Conservation (phyloP, 2,329 filamentous ascomycete genomes). For the Aspergillus oerlinghausenensis region DNA sequence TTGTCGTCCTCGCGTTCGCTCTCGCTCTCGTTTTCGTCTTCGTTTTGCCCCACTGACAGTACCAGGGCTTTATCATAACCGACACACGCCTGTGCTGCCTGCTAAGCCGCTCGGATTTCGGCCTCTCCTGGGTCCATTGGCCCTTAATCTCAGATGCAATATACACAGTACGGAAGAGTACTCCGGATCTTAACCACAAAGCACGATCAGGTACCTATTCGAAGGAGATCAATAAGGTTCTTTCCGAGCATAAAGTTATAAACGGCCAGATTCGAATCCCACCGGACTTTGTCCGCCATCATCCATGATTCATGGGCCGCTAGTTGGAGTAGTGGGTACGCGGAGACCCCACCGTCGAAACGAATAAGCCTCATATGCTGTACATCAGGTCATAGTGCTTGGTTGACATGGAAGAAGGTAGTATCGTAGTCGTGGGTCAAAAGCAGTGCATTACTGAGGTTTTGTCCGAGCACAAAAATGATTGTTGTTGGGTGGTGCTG, state of each 20-base stretch:
- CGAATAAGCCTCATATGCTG: not conserved
- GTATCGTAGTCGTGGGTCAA: not conserved
- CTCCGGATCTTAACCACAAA: too few relatives aligned
- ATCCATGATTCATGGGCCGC: not conserved
- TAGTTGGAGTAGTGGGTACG: not conserved
- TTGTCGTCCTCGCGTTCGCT: conserved; percentile 25
- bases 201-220: too few relatives aligned
- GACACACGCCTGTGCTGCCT: not conserved
- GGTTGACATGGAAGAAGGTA: not conserved
- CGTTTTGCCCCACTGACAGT: conserved; percentile 11
- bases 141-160: not conserved
- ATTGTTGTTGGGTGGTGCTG: not conserved
- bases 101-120: not conserved
- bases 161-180: not conserved
- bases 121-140: not conserved
- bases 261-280: not conserved
- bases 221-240: not conserved
- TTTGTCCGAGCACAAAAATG: not conserved
- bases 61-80: not conserved
- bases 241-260: not conserved
- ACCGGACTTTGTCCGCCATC: not conserved
- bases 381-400: not conserved
- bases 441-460: not conserved
- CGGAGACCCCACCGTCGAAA: not conserved
- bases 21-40: conserved; percentile 17